Evolutionary conservation across 2,329 filamentous ascomycete genomes (phyloP).

Genomic region (Xylariaceae sp.): DNA sequence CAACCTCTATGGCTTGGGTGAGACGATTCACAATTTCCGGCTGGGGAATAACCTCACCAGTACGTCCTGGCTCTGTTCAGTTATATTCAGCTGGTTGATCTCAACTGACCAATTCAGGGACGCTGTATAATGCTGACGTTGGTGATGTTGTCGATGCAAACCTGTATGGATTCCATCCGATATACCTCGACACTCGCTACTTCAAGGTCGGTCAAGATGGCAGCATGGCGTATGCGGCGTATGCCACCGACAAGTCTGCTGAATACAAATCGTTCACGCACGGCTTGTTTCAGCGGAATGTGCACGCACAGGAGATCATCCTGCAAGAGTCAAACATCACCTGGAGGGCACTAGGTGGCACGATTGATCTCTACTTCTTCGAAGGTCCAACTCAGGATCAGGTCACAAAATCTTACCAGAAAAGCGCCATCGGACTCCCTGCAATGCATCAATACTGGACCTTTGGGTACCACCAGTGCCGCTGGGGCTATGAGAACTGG

Average conservation of each 20-base stretch:
- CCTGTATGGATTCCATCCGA: slow-evolving; percentile 70
- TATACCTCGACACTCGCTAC: slow-evolving; percentile 77
- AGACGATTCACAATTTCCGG: slow-evolving; percentile 64
- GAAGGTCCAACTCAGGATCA: slow-evolving; percentile 63
- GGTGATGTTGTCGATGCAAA: slow-evolving; percentile 62
- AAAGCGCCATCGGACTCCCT: slow-evolving; percentile 61
- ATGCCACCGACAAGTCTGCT: slow-evolving; percentile 47
- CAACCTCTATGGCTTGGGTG: slow-evolving; percentile 70
- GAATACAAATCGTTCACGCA: slow-evolving; percentile 65
- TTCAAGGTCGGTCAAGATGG: slow-evolving; percentile 51
- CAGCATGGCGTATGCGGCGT: slow-evolving; percentile 47
- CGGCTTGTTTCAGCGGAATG: slow-evolving; percentile 71
- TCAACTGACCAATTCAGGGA: slow-evolving; percentile 30
- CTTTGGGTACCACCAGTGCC: slow-evolving; percentile 77
- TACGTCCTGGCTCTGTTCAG: slow-evolving; percentile 25
- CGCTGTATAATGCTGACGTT: slow-evolving; percentile 59
- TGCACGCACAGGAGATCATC: slow-evolving; percentile 69
- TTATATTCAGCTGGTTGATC: not conserved
- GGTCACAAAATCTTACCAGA: slow-evolving; percentile 66
- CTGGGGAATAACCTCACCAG: slow-evolving; percentile 69
- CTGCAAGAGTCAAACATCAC: slow-evolving; percentile 60
- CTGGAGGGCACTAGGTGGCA: slow-evolving; percentile 70
- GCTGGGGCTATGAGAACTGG: slow-evolving; percentile 78
- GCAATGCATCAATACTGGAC: slow-evolving; percentile 78
- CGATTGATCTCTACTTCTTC: slow-evolving; percentile 74